Conservation (phyloP, 306 rosid genomes). For the Pterocarpus santalinus region DNA sequence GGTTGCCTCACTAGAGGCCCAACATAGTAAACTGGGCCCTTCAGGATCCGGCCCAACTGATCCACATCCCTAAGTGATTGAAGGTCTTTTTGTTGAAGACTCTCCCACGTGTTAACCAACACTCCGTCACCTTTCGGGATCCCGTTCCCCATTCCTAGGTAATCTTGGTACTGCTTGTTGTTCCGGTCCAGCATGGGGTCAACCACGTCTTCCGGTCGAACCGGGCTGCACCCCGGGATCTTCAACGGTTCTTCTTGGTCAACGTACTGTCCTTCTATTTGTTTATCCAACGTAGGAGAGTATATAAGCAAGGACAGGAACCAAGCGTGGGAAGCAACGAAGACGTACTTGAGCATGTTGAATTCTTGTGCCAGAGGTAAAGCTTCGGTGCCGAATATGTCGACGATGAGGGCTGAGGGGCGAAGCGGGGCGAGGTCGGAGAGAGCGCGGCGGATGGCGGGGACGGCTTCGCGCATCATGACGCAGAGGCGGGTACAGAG, state of each 20-base stretch:
- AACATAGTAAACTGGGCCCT: conserved; percentile 44
- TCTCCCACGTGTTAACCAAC: conserved; percentile 60
- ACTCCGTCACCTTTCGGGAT: conserved; percentile 45
- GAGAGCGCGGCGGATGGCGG: conserved; percentile 31
- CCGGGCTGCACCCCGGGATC: conserved; percentile 51
- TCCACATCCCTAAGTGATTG: conserved; percentile 41
- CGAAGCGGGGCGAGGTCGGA: background rate
- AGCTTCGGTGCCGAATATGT: conserved; percentile 51
- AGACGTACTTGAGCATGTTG: conserved; percentile 45
- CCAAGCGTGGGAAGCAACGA: conserved; percentile 48
- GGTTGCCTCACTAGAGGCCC: conserved; percentile 54
- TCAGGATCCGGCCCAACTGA: conserved; percentile 27
- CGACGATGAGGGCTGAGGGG: conserved; percentile 52
- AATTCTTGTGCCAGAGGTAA: conserved; percentile 50
- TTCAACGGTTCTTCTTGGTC: conserved; percentile 35
- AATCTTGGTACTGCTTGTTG: conserved; percentile 46
- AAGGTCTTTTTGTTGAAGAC: conserved; percentile 36
- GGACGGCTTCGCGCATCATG: conserved; percentile 46
- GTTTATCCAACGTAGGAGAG: conserved; percentile 41
- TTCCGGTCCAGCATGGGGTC: conserved; percentile 55
- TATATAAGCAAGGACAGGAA: conserved; percentile 34
- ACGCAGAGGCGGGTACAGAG: conserved; percentile 35
- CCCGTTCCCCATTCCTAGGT: background rate
- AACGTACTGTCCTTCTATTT: conserved; percentile 53
- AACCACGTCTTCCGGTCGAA: conserved; percentile 50